Conservation (phyloP, 441 rosid species). For the California macrophylla region DNA sequence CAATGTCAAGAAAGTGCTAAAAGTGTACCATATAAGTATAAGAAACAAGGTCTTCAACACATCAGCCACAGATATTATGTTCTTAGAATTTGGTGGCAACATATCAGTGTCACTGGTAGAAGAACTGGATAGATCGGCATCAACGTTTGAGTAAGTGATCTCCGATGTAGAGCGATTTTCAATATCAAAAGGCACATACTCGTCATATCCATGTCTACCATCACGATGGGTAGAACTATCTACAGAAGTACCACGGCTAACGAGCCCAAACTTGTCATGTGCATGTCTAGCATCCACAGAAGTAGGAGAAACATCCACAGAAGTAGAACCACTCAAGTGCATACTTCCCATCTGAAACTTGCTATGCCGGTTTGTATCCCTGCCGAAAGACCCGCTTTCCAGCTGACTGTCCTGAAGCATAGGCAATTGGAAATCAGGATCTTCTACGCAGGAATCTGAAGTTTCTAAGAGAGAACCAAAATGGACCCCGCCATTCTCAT, state of each 20-base stretch:
- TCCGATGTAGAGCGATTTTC: slow-evolving; percentile 43
- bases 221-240: slow-evolving; percentile 17
- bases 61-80: slow-evolving; percentile 48
- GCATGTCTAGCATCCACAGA: background rate
- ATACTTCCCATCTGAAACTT: slow-evolving; percentile 32
- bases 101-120: slow-evolving; percentile 24
- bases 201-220: slow-evolving; percentile 30
- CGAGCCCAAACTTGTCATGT: background rate
- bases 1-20: slow-evolving; percentile 97
- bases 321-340: slow-evolving; percentile 37
- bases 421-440: slow-evolving; percentile 30
- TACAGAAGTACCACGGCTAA: background rate
- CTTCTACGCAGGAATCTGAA: slow-evolving; percentile 22
- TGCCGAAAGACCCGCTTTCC: slow-evolving; percentile 22
- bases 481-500: slow-evolving; percentile 24
- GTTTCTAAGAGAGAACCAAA: slow-evolving; percentile 15
- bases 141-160: slow-evolving; percentile 22
- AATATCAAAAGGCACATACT: slow-evolving; percentile 50
- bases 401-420: slow-evolving; percentile 22
- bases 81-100: slow-evolving; percentile 25
- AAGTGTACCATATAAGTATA: slow-evolving; percentile 94
- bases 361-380: slow-evolving; percentile 17
- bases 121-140: slow-evolving; percentile 26
- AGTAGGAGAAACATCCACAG: slow-evolving; percentile 21
- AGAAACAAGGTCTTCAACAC: slow-evolving; percentile 82